Conservation (phyloP, 148 eudicot species). For the Rhododendron ovatum region DNA sequence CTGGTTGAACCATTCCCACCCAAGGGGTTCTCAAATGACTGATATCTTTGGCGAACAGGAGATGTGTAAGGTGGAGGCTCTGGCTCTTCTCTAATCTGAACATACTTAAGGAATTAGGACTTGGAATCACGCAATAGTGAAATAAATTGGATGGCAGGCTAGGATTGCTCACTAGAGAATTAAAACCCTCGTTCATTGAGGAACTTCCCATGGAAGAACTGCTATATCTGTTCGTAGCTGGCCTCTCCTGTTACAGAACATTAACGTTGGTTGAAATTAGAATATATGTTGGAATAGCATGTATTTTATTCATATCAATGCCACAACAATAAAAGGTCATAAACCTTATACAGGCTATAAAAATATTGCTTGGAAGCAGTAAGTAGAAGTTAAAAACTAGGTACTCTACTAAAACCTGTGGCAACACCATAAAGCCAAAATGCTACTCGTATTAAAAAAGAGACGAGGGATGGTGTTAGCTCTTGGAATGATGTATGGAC, state of each 20-base stretch:
- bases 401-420: no score
- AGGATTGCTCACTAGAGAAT: slow-evolving; percentile 56
- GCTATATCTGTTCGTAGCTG: slow-evolving; percentile 45
- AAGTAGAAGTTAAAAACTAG: neutral
- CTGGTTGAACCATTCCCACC: slow-evolving; percentile 67
- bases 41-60: slow-evolving; percentile 55
- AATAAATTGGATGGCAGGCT: neutral
- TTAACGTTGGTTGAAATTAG: neutral
- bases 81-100: slow-evolving; percentile 92
- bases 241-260: slow-evolving; percentile 47
- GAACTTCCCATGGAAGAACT: slow-evolving; percentile 41
- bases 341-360: neutral
- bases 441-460: no score
- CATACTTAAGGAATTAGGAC: slow-evolving; percentile 21
- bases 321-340: neutral
- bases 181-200: slow-evolving; percentile 47
- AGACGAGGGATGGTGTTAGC: no score
- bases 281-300: neutral
- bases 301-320: neutral
- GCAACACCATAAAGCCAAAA: no score
- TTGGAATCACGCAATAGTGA: neutral
- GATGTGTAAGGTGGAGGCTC: slow-evolving; percentile 84
- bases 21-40: slow-evolving; percentile 86
- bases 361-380: neutral
- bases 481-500: no score